Conservation (phyloP, 2,329 filamentous ascomycete genomes). For the Paecilomyces variotii region DNA sequence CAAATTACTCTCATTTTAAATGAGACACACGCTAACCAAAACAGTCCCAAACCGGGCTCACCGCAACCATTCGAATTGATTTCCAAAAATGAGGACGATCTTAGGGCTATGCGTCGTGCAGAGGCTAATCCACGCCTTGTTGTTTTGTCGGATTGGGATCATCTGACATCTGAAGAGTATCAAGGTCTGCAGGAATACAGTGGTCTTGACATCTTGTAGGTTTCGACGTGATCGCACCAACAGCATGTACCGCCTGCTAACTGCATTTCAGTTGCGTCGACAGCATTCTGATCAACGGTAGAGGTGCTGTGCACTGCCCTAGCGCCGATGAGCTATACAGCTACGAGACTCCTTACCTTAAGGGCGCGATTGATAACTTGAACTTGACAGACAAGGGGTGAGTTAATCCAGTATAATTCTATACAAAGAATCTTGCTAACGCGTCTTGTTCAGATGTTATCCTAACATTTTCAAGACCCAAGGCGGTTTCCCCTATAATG, state of each 20-base stretch:
- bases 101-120: slow-evolving; percentile 42
- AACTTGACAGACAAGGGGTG: slow-evolving; percentile 26
- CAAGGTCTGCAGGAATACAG: slow-evolving; percentile 17
- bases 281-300: slow-evolving; percentile 53
- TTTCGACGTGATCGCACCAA: neutral
- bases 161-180: slow-evolving; percentile 45
- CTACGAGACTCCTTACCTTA: slow-evolving; percentile 14
- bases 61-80: slow-evolving; percentile 46
- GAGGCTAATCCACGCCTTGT: slow-evolving; percentile 41
- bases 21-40: slow-evolving; percentile 30
- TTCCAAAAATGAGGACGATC: slow-evolving; percentile 27
- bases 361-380: slow-evolving; percentile 12
- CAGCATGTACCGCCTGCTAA: slow-evolving; percentile 1
- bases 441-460: slow-evolving; percentile 10
- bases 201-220: slow-evolving; percentile 15
- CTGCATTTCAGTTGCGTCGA: slow-evolving; percentile 47
- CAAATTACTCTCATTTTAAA: neutral
- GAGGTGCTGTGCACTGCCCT: slow-evolving; percentile 48
- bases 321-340: slow-evolving; percentile 35
- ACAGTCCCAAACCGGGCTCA: slow-evolving; percentile 20
- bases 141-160: slow-evolving; percentile 49
- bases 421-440: neutral
- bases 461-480: slow-evolving; percentile 7
- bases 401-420: slow-evolving; percentile 1
- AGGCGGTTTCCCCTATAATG: slow-evolving; percentile 1